Conservation (phyloP, 768 basidiomycete species). For the Candolleomyces aberdarensis region DNA sequence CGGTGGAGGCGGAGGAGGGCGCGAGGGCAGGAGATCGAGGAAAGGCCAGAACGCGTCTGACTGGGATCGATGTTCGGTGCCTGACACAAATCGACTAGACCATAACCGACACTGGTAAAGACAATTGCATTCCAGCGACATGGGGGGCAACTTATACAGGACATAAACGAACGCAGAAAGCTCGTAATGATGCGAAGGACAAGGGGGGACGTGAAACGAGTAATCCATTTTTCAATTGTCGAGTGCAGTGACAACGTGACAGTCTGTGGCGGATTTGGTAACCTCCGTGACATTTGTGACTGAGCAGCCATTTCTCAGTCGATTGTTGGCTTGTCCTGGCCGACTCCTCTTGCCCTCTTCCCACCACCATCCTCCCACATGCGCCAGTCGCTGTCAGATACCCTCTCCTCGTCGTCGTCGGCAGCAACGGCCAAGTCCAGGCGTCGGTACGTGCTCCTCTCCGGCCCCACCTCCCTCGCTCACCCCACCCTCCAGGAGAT, state of each 20-base stretch:
- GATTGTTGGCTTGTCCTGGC: conserved; percentile 35
- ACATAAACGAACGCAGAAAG: background rate
- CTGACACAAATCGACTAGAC: too few relatives aligned
- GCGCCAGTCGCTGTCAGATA: conserved; percentile 17
- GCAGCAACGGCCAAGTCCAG: conserved; percentile 18
- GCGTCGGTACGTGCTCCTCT: conserved; percentile 31
- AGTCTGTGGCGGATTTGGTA: conserved; percentile 25
- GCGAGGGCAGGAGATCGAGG: too few relatives aligned
- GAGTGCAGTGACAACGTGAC: conserved; percentile 2
- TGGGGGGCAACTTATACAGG: background rate
- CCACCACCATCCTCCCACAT: conserved; percentile 37
- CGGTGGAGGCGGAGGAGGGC: too few relatives aligned
- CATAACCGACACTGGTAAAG: background rate
- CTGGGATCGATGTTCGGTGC: too few relatives aligned
- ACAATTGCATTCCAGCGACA: background rate
- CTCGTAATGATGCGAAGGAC: background rate
- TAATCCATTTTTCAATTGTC: background rate
- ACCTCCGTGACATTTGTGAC: conserved; percentile 18
- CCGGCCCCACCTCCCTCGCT: conserved; percentile 14
- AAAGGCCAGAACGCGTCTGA: too few relatives aligned
- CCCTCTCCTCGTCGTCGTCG: conserved; percentile 20
- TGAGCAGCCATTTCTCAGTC: conserved; percentile 22
- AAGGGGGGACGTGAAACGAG: conserved; percentile 1
- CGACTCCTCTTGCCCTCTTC: conserved; percentile 41
- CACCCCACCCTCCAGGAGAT: conserved; percentile 37